phyloP scores from a whole-genome alignment of 306 rosid species.

The Carpinus viminea region DNA sequence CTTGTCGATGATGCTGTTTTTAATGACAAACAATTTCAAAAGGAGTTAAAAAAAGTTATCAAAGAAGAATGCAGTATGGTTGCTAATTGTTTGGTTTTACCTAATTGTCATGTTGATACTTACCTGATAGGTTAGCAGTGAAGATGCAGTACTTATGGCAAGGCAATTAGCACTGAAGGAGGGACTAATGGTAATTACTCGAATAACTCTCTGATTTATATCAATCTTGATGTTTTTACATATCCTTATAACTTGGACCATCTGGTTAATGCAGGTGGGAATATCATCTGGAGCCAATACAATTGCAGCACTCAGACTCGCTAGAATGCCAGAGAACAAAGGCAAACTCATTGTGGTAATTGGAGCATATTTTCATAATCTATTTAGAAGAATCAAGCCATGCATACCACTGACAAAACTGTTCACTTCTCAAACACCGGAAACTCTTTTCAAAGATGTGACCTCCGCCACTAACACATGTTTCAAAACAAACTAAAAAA shows the following conservation, averaged over 20 bases:
- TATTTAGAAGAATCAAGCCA: background rate
- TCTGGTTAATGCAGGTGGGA: conserved; percentile 63
- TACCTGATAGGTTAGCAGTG: conserved; percentile 75
- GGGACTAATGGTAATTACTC: conserved; percentile 80
- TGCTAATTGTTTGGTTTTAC: conserved; percentile 13
- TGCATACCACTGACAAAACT: background rate
- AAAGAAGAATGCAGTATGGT: conserved; percentile 5
- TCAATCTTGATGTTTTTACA: background rate
- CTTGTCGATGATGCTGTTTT: conserved; percentile 1
- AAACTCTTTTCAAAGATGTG: too few species aligned
- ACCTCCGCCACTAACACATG: too few species aligned
- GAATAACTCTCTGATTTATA: background rate
- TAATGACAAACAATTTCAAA: conserved; percentile 1
- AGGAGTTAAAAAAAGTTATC: background rate
- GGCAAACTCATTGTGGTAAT: conserved; percentile 98
- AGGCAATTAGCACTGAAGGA: conserved; percentile 83
- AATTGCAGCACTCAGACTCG: conserved; percentile 81
- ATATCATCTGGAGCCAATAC: conserved; percentile 97
- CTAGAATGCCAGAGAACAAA: conserved; percentile 81
- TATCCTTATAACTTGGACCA: background rate
- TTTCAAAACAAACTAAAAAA: too few species aligned
- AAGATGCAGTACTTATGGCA: conserved; percentile 91
- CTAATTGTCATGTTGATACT: conserved; percentile 23
- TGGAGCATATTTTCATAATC: conserved; percentile 4
- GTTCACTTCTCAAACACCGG: too few species aligned